phyloP scores from a whole-genome alignment of 768 basidiomycete genomes.

The Candolleomyces efflorescens region DNA sequence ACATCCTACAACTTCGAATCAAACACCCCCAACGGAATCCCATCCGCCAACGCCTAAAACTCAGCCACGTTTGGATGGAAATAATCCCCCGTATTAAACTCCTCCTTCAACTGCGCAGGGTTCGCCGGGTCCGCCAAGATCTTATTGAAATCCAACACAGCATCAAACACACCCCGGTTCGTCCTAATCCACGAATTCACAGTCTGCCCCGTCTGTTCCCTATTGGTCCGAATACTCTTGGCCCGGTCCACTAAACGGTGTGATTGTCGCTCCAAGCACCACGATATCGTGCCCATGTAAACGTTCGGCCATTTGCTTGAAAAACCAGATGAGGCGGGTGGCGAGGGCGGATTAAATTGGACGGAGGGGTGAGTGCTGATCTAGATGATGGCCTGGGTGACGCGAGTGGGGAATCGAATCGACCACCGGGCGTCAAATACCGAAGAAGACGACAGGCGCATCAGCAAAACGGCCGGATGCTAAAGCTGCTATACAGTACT shows the following conservation, averaged over 20 bases:
- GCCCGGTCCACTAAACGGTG: slow-evolving; percentile 38
- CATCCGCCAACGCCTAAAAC: slow-evolving; percentile 37
- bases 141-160: slow-evolving; percentile 44
- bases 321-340: slow-evolving; percentile 39
- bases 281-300: slow-evolving; percentile 39
- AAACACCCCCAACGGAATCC: slow-evolving; percentile 38
- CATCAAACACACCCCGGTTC: slow-evolving; percentile 36
- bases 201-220: slow-evolving; percentile 37
- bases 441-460: no score
- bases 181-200: slow-evolving; percentile 41
- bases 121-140: slow-evolving; percentile 33
- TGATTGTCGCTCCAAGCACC: slow-evolving; percentile 48
- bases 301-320: slow-evolving; percentile 40
- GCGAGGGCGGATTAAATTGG: slow-evolving; percentile 35
- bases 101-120: slow-evolving; percentile 31
- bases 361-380: slow-evolving; percentile 36
- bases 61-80: slow-evolving; percentile 46
- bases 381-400: slow-evolving; percentile 45
- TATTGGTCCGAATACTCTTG: slow-evolving; percentile 35
- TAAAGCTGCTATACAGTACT: no score
- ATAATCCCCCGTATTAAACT: slow-evolving; percentile 42
- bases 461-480: no score
- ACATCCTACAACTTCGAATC: slow-evolving; percentile 4
- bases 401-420: no score
- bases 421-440: no score